Conservation (phyloP, 306 rosid species). For the Sicyos edulis region DNA sequence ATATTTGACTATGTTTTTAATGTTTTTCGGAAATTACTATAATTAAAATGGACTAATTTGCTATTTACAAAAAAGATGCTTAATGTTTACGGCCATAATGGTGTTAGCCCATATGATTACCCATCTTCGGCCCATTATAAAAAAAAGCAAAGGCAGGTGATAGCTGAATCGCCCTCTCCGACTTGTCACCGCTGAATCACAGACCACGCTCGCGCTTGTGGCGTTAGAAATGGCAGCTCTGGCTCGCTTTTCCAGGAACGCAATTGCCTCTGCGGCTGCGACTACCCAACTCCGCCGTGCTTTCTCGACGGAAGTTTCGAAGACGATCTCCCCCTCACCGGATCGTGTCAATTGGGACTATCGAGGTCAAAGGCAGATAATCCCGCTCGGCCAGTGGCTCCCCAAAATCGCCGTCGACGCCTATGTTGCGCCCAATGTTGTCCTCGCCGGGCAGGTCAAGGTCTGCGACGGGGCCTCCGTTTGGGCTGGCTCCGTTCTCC, state of each 20-base stretch:
- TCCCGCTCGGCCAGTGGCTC: conserved; percentile 91
- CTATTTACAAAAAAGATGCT: too few species aligned
- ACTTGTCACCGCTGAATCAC: conserved; percentile 17
- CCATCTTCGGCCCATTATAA: background rate
- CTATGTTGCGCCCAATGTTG: conserved; percentile 96
- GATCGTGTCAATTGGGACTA: conserved; percentile 97
- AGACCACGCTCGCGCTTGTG: conserved; percentile 18
- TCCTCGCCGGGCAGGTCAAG: conserved; percentile 93
- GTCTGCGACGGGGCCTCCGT: conserved; percentile 88
- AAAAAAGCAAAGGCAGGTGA: background rate
- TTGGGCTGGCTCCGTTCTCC: conserved; percentile 88
- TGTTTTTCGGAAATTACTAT: too few species aligned
- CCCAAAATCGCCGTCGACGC: conserved; percentile 95
- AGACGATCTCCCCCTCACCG: conserved; percentile 43
- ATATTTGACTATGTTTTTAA: too few species aligned
- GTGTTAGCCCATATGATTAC: background rate
- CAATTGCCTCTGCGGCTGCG: conserved; percentile 35
- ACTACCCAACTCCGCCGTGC: conserved; percentile 35
- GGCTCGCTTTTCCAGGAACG: conserved; percentile 64
- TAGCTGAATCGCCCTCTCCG: conserved; percentile 22
- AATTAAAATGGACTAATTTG: too few species aligned
- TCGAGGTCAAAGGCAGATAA: conserved; percentile 89
- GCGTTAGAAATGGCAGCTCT: conserved; percentile 41
- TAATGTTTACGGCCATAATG: background rate
- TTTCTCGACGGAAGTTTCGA: conserved; percentile 49